Conservation (phyloP, 139 green algal genomes). For the Microglena sp. region DNA sequence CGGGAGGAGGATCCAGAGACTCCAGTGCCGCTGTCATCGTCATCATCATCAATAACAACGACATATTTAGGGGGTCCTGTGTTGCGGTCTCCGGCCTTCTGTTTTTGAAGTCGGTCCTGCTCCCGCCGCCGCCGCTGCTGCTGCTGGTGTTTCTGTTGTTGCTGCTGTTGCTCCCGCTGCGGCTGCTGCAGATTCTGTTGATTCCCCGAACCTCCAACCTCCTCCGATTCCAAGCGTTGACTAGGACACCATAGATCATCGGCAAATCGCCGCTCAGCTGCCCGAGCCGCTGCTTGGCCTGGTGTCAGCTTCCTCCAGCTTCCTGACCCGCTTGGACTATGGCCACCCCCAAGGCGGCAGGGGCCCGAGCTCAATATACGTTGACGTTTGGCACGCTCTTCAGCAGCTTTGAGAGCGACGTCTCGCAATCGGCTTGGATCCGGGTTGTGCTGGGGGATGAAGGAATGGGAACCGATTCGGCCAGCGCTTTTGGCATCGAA, state of each 20-base stretch:
- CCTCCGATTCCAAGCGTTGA: too few species aligned
- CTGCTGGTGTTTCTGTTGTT: too few species aligned
- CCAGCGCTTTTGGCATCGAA: slow-evolving; percentile 37
- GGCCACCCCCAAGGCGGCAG: slow-evolving; percentile 7
- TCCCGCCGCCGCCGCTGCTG: too few species aligned
- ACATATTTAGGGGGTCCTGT: too few species aligned
- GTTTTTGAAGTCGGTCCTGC: too few species aligned
- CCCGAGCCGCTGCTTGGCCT: neutral
- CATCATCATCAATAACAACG: too few species aligned
- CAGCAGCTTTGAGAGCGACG: slow-evolving; percentile 13
- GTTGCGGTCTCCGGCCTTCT: too few species aligned
- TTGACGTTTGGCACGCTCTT: slow-evolving; percentile 28
- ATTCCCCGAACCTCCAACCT: too few species aligned
- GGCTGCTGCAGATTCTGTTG: too few species aligned
- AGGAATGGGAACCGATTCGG: slow-evolving; percentile 30
- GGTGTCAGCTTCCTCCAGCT: neutral
- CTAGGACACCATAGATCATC: slow-evolving; percentile 8
- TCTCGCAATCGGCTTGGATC: neutral
- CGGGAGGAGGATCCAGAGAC: too few species aligned
- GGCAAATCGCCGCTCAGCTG: slow-evolving; percentile 1
- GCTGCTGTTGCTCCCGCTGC: too few species aligned
- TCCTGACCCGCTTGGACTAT: neutral
- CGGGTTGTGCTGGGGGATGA: slow-evolving; percentile 42
- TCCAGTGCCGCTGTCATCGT: too few species aligned
- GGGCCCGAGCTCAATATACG: slow-evolving; percentile 20